These are phyloP conservation scores for Gracilariopsis chorda DNA, from an alignment of 23 red algal genomes.

Conservation along the genomic window DNA sequence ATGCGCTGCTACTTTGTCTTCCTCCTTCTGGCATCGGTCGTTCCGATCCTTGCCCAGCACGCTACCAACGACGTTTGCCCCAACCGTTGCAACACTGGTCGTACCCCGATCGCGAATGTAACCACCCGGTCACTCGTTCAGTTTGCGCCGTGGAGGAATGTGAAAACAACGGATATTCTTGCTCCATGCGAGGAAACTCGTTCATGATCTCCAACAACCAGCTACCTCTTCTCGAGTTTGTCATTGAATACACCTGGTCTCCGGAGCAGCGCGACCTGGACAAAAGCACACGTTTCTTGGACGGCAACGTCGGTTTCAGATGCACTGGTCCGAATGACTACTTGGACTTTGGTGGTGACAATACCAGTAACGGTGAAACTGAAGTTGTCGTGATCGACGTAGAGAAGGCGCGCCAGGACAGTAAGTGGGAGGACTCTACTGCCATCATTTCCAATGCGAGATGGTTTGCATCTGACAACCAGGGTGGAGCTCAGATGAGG, in stretches of 20 bases:
- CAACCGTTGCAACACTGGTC: background rate
- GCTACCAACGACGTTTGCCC: background rate
- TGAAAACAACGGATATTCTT: background rate
- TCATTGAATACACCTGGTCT: background rate
- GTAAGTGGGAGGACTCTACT: background rate
- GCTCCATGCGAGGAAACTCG: background rate
- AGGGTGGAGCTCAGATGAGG: conserved; percentile 4
- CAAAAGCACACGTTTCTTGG: background rate
- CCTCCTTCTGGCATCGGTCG: background rate
- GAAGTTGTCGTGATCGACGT: conserved; percentile 1
- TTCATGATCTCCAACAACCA: background rate
- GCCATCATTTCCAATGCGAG: background rate
- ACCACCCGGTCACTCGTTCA: background rate
- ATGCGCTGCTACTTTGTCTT: no score
- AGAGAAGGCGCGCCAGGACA: background rate
- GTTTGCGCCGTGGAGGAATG: background rate
- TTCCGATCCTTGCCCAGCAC: background rate
- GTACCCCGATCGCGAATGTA: background rate
- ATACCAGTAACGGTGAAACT: conserved; percentile 20
- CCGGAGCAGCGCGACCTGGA: background rate
- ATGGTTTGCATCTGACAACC: conserved; percentile 2
- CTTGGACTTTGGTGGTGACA: conserved; percentile 2
- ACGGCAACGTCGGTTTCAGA: background rate
- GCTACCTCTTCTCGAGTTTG: background rate
- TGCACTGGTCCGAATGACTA: background rate